Evolutionary conservation across 495 filamentous ascomycete species (phyloP), one percentile per base, ranked within the genome.

Genomic region (Endocarpon pusillum): DNA sequence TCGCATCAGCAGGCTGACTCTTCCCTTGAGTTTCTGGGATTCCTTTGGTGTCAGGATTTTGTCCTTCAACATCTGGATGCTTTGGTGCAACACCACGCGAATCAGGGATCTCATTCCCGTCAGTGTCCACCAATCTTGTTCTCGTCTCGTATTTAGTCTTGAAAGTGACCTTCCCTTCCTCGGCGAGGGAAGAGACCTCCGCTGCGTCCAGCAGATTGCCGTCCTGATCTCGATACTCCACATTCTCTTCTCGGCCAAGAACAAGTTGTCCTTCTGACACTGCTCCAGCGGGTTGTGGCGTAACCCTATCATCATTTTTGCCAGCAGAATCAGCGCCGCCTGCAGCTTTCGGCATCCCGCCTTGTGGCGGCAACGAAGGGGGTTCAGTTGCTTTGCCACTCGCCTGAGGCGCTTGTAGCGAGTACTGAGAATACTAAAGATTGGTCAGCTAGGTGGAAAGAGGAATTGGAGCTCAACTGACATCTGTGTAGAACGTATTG

Each of bases 161-260:
- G 57, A 96, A 94, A 39, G 79, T 78, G 18, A 96, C 85, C 57
- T 93, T 87, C 44, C 87, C 89, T 38, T 67, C 61, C 25, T 55
- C 51, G 45, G 78, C 66, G 18, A 97, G 70, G 1, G 71, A 75
- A 43, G 77, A 71, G 28, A 97, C 87, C 40, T 93, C 71, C 44
- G 78, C 73, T 39, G 80, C 74, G 43, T 87, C 62, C 15, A 97
- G 64, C 25, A 96, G 45, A 44, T 94, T 93, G 33, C 89, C 89
- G 41, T 92, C 62, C 49, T 96, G 82, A 49, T 97, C 89, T 27
- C 89, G 75, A 55, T 92, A 97, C 56, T 97, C 89, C 39, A 94
- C 64, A 39, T 76, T 78, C 49, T 94, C 84, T 51, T 93, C 78
- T 19, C 66, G 66, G 28, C 66, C 68, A 26, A 81, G 33, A 27